phyloP scores from a whole-genome alignment of 371 early-diverging fungal species.

The Parasitella parasitica region DNA sequence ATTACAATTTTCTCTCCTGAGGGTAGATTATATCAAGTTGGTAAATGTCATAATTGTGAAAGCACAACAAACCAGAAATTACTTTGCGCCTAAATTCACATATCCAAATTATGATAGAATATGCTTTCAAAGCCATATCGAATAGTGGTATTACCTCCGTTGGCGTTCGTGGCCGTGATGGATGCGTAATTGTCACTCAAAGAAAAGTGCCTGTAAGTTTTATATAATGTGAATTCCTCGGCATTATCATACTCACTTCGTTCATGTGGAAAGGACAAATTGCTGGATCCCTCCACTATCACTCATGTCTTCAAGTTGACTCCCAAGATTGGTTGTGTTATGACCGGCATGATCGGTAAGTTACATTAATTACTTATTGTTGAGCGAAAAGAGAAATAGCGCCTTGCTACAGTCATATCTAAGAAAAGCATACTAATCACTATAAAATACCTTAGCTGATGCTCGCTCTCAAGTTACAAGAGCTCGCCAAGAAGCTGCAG shows the following conservation, averaged over 20 bases:
- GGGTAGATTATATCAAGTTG: slow-evolving; percentile 98
- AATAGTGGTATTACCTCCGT: slow-evolving; percentile 94
- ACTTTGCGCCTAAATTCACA: neutral
- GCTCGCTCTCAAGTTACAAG: slow-evolving; percentile 91
- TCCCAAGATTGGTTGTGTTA: slow-evolving; percentile 95
- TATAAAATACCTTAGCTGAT: slow-evolving; percentile 68
- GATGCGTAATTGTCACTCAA: slow-evolving; percentile 92
- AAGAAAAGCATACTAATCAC: neutral
- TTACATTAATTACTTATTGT: neutral
- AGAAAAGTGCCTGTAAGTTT: slow-evolving; percentile 93
- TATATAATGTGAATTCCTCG: neutral
- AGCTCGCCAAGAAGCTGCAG: slow-evolving; percentile 95
- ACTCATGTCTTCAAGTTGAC: slow-evolving; percentile 93
- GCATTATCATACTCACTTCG: neutral
- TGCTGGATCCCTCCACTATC: slow-evolving; percentile 93
- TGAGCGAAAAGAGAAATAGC: neutral
- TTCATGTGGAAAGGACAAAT: slow-evolving; percentile 74
- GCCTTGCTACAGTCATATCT: neutral
- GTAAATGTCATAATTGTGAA: slow-evolving; percentile 49
- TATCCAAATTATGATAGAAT: slow-evolving; percentile 65
- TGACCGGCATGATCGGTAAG: slow-evolving; percentile 92
- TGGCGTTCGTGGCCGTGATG: slow-evolving; percentile 93
- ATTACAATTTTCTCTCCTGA: slow-evolving; percentile 99
- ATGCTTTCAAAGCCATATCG: slow-evolving; percentile 98
- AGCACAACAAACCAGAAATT: neutral